Conservation (phyloP, 2,329 filamentous ascomycete genomes). For the Xylaria sp. region DNA sequence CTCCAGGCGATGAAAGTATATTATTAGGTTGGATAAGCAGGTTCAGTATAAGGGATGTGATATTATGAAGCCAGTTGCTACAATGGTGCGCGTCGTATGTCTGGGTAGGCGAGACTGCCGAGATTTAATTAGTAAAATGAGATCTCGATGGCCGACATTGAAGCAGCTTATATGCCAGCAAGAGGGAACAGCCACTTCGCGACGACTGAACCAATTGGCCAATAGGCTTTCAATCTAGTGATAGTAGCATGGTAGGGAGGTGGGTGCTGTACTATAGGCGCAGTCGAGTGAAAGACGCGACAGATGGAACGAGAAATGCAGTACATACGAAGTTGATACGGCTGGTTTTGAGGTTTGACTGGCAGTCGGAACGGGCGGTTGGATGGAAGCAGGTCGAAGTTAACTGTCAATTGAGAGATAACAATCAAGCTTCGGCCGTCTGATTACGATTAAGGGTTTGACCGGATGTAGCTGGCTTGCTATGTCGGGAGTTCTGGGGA, state of each 20-base stretch:
- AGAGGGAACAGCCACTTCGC: neutral
- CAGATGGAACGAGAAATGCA: neutral
- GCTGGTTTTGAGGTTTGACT: conserved; percentile 10
- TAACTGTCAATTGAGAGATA: conserved; percentile 7
- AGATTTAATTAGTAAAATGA: conserved; percentile 18
- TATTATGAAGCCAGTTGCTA: conserved; percentile 32
- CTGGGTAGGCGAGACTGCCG: conserved; percentile 22
- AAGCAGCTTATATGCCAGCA: conserved; percentile 8
- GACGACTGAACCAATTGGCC: conserved; percentile 1
- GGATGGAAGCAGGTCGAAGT: conserved; percentile 32
- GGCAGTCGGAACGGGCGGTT: conserved; percentile 12
- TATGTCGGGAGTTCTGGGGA: neutral
- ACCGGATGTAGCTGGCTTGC: conserved; percentile 18
- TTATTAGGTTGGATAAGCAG: conserved; percentile 27
- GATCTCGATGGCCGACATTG: neutral
- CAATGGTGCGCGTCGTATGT: conserved; percentile 24
- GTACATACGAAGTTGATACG: conserved; percentile 26
- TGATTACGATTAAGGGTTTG: conserved; percentile 39
- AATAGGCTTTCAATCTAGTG: conserved; percentile 7
- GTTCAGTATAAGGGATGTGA: conserved; percentile 15
- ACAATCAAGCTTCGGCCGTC: conserved; percentile 28
- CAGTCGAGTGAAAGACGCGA: neutral
- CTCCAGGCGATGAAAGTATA: conserved; percentile 45
- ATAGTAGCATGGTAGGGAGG: conserved; percentile 12
- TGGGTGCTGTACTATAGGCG: neutral